A percentile compares a stretch with the other conserved stretches of the same genome.
Conservation (phyloP, 495 filamentous ascomycete species). For the Aspergillus ellipticus region DNA sequence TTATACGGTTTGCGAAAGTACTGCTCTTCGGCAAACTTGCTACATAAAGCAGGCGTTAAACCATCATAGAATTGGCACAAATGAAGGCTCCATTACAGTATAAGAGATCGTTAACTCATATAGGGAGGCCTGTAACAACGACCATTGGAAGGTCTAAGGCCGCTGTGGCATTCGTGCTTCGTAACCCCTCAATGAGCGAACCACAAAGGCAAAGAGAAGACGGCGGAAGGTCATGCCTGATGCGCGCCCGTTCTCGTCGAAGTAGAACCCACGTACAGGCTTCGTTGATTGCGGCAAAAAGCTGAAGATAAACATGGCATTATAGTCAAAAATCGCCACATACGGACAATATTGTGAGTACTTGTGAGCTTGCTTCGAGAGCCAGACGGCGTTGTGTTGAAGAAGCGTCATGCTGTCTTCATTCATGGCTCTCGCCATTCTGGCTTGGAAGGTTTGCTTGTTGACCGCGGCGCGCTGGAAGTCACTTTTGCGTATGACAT, state of each 20-base stretch:
- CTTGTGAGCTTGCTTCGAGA: constrained; percentile 1
- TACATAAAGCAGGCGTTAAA: too few relatives aligned
- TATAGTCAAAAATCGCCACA: background rate
- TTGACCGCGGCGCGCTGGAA: background rate
- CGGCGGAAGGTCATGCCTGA: constrained; percentile 4
- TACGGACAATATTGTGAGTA: background rate
- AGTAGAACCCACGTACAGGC: background rate
- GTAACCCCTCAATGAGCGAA: background rate
- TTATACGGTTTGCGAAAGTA: too few relatives aligned
- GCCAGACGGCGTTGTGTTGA: background rate
- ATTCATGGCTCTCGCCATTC: background rate
- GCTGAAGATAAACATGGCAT: constrained; percentile 3
- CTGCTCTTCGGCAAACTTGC: too few relatives aligned
- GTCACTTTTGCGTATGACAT: background rate
- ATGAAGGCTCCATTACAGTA: too few relatives aligned
- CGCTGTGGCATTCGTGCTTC: background rate
- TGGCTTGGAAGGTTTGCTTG: background rate
- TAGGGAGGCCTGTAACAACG: too few relatives aligned
- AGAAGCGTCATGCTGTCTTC: background rate
- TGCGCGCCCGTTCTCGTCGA: background rate
- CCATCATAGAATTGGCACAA: too few relatives aligned
- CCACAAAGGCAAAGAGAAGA: constrained; percentile 4
- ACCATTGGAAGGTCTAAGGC: too few relatives aligned
- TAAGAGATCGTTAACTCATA: too few relatives aligned
- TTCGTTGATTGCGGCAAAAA: background rate